Base-by-base conservation (phyloP, 768 basidiomycete genomes). In the Agrocybe pediades region DNA sequence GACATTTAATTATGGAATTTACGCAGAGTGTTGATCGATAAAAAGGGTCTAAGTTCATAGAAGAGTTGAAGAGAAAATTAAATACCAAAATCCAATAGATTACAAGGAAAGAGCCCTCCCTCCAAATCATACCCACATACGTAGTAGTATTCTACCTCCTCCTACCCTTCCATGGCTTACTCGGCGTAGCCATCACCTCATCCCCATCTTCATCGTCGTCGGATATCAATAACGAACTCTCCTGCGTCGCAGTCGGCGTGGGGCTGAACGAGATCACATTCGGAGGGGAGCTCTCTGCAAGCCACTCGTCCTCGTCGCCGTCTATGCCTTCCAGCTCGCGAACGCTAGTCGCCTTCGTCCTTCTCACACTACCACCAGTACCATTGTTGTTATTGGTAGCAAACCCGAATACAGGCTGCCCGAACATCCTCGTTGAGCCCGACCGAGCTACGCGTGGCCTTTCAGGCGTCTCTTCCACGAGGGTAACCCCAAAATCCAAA, bases 381-480 rank as follows among this genome's bases (percentile, higher is more conserved):
- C n/a, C n/a, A n/a, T n/a, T n/a, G n/a, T n/a, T n/a, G n/a, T n/a
- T n/a, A n/a, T n/a, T n/a, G n/a, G n/a, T n/a, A n/a, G n/a, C n/a
- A n/a, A n/a, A n/a, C n/a, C n/a, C n/a, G n/a, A n/a, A n/a, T n/a
- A n/a, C n/a, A n/a, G n/a, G n/a, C n/a, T n/a, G n/a, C n/a, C n/a
- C n/a, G n/a, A n/a, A n/a, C n/a, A n/a, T n/a, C n/a, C n/a, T n/a
- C n/a, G 53, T 51, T 36, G 55, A 46, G 17, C 45, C 49, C n/a
- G 49, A 40, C 0, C 45, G 36, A 11, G 29, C 40, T 20, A 25
- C 26, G 17, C 62, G 62, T 21, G 65, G 49, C 44, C 68, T 71
- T 8, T 71, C 70, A 4, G 85, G 85, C 9, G 84, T 87, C 11
- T 81, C 81, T 2, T 75, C 76, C 19, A 87, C 84, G 21, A 87